Base-by-base conservation (phyloP, 1,284 basidiomycete genomes). In the Melampsora americana region DNA sequence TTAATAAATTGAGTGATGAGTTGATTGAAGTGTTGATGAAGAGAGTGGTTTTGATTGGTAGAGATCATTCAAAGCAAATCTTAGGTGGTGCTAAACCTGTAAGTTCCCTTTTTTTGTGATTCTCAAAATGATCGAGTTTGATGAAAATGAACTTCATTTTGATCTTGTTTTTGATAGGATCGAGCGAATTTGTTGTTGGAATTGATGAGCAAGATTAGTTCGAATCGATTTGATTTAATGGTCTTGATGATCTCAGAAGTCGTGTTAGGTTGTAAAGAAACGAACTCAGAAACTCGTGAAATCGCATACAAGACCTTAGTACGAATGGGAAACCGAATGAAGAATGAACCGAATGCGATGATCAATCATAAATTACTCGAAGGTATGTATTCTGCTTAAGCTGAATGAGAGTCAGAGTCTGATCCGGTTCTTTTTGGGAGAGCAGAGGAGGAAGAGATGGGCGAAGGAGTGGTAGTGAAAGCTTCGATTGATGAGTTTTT, bases 231-330 rank as follows among this genome's bases (percentile, higher is more conserved):
- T 77, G 92, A 97, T 81, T 84, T 95, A 68, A 89, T 99, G 66
- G 92, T 93, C 1, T 89, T 90, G 2, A 85, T 99, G 67, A 90
- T 99, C 66, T 93, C 95, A 0, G 96, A 99, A 84, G 93, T 92
- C 18, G 91, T 98, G 4, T 85, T 99, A n/a, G 95, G 93, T 1
- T 98, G 95, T 35, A 99, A 99, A 83, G 96, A 99, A 83, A 92
- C 94, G 9, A 97, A 96, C 48, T 93, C 95, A 82, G 93, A 92
- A 80, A 90, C 93, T 0, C 88, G 96, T 66, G 87, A 87, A 77
- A 92, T 90, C 11, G 95, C 95, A 0, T 99, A 95, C 82, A 92
- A 95, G 50, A 84, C 97, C 65, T 87, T 99, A 62, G 89, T 99
- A 1, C 87, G 88, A 26, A 95, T 99, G 92, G 96, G 92, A 11